Percentiles rank a stretch among this genome's conserved stretches.
Conservation (phyloP, 2,329 filamentous ascomycete genomes). For the Aureobasidium namibiae region DNA sequence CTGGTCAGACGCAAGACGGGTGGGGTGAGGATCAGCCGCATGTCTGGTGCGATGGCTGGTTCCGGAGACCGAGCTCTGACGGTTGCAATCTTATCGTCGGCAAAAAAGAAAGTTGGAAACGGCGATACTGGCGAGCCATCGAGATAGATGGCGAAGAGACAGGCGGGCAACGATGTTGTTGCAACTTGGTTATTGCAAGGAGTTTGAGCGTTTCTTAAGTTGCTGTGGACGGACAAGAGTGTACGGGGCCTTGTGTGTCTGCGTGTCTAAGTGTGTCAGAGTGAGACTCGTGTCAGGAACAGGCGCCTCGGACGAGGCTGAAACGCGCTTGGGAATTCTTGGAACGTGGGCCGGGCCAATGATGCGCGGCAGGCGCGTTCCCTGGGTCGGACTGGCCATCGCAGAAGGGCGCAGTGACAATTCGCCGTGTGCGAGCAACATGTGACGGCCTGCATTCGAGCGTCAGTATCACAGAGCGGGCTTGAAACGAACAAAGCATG, state of each 20-base stretch:
- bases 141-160: background rate
- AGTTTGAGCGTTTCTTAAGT: background rate
- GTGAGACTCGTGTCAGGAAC: background rate
- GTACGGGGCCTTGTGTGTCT: no score
- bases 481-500: conserved; percentile 4
- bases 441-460: background rate
- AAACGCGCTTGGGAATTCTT: background rate
- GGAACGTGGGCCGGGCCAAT: background rate
- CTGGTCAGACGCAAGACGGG: no score
- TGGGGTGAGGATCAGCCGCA: background rate
- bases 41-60: background rate
- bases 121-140: background rate
- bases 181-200: background rate
- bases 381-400: background rate
- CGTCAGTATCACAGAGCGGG: background rate
- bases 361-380: background rate
- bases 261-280: background rate
- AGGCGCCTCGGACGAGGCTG: background rate
- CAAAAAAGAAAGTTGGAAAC: conserved; percentile 5
- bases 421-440: background rate
- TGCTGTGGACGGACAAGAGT: background rate
- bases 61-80: conserved; percentile 1
- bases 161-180: background rate
- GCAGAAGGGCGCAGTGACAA: background rate
- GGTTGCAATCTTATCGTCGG: conserved; percentile 7